Base-by-base conservation (phyloP, 2,329 filamentous ascomycete species). In the Bipolaris cookei region DNA sequence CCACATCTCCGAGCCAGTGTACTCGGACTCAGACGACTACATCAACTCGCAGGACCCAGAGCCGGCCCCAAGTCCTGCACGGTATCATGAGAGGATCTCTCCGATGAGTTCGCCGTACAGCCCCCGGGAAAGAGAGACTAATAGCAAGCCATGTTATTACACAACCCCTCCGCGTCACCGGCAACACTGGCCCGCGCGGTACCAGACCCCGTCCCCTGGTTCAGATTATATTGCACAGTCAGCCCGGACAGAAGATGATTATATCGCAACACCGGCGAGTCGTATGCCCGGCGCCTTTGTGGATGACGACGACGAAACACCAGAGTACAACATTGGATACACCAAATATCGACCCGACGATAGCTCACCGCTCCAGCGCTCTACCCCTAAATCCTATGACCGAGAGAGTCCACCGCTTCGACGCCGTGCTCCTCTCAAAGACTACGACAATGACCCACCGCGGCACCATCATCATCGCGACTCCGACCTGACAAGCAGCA, bases 21-120 rank as follows among this genome's bases (percentile, higher is more conserved):
- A 37, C 16, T 47, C 52, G 13, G 28, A 39, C 45, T 51, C 48
- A 10, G 57, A 55, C 44, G 54, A 60, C 45, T 56, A 58, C 42
- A 46, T 41, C 51, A 51, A 35, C 38, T 34, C 39, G 7, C 49
- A 47, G 8, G 18, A 38, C 18, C 35, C 38, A 3, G 28, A 30
- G 13, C 39, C 41, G 41, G 14, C 41, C n/a, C 25, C 25, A 34
- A 38, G 35, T 20, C 32, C 38, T 10, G 43, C 25, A 11, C 34
- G 42, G 32, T 23, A 53, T 30, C 28, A 30, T 50, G 38, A 16
- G 23, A 16, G 41, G 20, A 32, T 18, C 25, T 32, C 41, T 30
- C n/a, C 14, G 39, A 49, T 52, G 42, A 42, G n/a, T 45, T 48
- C 52, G 25, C 41, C 52, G 11, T 46, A 61, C 52, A 56, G 37